Base-by-base conservation (phyloP, 192 early-diverging fungal species). In the Dimargaris verticillata region DNA sequence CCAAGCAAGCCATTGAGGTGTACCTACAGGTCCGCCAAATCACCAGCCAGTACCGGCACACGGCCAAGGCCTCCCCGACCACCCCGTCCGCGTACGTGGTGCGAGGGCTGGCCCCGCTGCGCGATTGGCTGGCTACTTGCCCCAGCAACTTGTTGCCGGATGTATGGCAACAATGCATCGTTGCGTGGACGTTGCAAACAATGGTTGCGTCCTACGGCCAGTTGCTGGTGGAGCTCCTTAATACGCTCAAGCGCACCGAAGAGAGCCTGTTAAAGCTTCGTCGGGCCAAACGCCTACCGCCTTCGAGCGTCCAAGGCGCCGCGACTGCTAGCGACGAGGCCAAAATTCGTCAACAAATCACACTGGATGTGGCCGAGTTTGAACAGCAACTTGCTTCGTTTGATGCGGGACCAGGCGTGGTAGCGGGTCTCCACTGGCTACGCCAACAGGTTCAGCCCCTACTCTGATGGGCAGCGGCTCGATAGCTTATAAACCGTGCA, bases 41-140 rank as follows among this genome's bases (percentile, higher is more conserved):
- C 28, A 33, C 55, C 13, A 58, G 55, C n/a, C 42, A 58, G 13
- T 58, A 41, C 55, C 55, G 55, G 2, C 55, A 58, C 33, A 58
- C 55, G 33, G 15, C 12, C 55, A 28, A 38, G 15, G 26, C 55
- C 15, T 17, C 22, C 17, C 55, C 55, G 3, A 58, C 25, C 1
- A 28, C 55, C 12, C 33, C 55, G 1, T 58, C 55, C 1, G 2
- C 28, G 28, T 58, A 58, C 29, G 42, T 24, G 13, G 15, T 7
- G 14, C 33, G 42, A 0, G 28, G 25, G 11, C 42, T 58, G 17
- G 22, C 28, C 42, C 22, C 55, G 11, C 13, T 58, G 29, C 55
- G 22, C 29, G 55, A 58, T 44, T 58, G 25, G 11, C 42, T 58
- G n/a, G 33, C 25, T 17, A 7, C 55, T 2, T 13, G 22, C n/a